Conservation (phyloP, 345 rosid species). For the thale cress (Arabidopsis thaliana) region TAIR10.1 NC_003074.8:18037501-18038000, state of each 20-base stretch:
- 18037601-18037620: constrained; percentile 13
- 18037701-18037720: constrained; percentile 55
- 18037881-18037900: constrained; percentile 46
- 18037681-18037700: constrained; percentile 56
- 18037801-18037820: constrained; percentile 68
- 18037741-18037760: constrained; percentile 53
- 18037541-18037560: constrained; percentile 43
- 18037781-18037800: constrained; percentile 64
- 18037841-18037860: constrained; percentile 49
- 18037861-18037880: constrained; percentile 44
- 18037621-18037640: constrained; percentile 46
- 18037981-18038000: constrained; percentile 51
- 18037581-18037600: constrained; percentile 48
- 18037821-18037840: constrained; percentile 59
- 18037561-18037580: constrained; percentile 65
- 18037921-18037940: constrained; percentile 64
- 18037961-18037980: constrained; percentile 6
- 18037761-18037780: constrained; percentile 62
- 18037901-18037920: constrained; percentile 57
- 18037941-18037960: constrained; percentile 52
- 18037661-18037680: constrained; percentile 80
- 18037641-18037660: constrained; percentile 55
- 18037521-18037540: constrained; percentile 43
- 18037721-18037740: constrained; percentile 60
- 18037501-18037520: constrained; percentile 45